These are phyloP conservation scores for Stylonectria norvegica DNA, from an alignment of 2,329 filamentous ascomycete genomes.

Conservation along the genomic window DNA sequence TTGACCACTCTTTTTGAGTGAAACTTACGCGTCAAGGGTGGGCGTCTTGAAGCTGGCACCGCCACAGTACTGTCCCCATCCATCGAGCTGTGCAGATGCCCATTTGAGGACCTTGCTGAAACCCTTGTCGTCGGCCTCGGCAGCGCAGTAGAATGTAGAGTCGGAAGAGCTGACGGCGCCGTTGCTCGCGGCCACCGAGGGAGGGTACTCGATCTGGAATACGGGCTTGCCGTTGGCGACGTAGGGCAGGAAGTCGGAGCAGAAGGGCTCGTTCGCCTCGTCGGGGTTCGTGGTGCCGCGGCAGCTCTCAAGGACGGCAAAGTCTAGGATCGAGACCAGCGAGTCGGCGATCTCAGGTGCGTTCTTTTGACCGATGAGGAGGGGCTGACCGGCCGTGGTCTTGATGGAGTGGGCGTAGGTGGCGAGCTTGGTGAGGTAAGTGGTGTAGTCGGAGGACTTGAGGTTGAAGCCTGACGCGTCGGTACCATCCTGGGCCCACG, in stretches of 20 bases:
- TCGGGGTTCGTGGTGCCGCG: slow-evolving; percentile 20
- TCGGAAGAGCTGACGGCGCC: slow-evolving; percentile 25
- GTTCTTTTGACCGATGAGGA: slow-evolving; percentile 36
- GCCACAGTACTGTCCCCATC: slow-evolving; percentile 32
- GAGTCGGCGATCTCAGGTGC: slow-evolving; percentile 25
- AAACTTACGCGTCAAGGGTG: slow-evolving; percentile 16
- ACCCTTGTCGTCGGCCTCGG: slow-evolving; percentile 24
- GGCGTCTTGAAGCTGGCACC: slow-evolving; percentile 25
- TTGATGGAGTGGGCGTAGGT: slow-evolving; percentile 28
- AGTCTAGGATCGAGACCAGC: slow-evolving; percentile 29
- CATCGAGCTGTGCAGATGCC: slow-evolving; percentile 30
- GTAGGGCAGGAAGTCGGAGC: slow-evolving; percentile 29
- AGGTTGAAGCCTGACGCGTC: slow-evolving; percentile 31
- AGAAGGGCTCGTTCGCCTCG: slow-evolving; percentile 24
- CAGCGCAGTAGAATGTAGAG: slow-evolving; percentile 24
- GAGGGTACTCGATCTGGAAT: slow-evolving; percentile 35
- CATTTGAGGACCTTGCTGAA: slow-evolving; percentile 35
- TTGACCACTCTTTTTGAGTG: neutral
- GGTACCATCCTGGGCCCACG: slow-evolving; percentile 22
- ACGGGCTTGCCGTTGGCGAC: slow-evolving; percentile 30
- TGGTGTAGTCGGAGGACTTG: slow-evolving; percentile 25
- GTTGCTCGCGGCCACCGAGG: slow-evolving; percentile 19
- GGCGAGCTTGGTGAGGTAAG: slow-evolving; percentile 30
- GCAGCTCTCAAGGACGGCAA: slow-evolving; percentile 37
- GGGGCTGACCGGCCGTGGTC: slow-evolving; percentile 20